Evolutionary conservation across 768 basidiomycete genomes (phyloP).

Genomic region (Xerocomellus amylosporus): DNA sequence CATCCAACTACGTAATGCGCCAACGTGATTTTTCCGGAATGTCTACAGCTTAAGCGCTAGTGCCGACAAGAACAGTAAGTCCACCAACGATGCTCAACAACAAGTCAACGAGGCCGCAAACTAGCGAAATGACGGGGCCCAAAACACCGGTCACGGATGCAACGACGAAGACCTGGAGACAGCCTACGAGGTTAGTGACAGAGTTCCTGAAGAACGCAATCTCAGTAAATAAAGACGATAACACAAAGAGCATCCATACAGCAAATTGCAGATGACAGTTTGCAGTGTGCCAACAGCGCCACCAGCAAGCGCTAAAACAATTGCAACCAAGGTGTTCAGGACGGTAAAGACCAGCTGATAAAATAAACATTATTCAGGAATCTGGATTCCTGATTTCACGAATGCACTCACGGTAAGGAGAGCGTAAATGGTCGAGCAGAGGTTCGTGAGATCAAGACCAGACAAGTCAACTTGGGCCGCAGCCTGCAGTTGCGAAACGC

Average conservation of each 20-base stretch:
- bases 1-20: conserved; percentile 3
- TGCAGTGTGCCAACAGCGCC: neutral
- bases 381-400: no score
- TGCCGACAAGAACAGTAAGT: neutral
- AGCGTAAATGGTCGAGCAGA: neutral
- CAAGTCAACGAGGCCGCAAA: neutral
- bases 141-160: neutral
- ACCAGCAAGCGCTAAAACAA: neutral
- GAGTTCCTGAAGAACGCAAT: neutral
- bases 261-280: neutral
- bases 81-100: neutral
- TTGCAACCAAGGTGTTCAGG: neutral
- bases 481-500: neutral
- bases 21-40: neutral
- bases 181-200: neutral
- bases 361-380: neutral
- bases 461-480: neutral
- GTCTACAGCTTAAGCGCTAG: neutral
- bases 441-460: neutral
- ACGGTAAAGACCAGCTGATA: neutral
- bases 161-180: conserved; percentile 2
- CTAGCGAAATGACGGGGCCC: neutral
- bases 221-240: neutral
- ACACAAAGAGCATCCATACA: neutral
- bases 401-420: conserved; percentile 3